phyloP scores from a whole-genome alignment of 768 basidiomycete species.

The Auriculariales sp. region DNA sequence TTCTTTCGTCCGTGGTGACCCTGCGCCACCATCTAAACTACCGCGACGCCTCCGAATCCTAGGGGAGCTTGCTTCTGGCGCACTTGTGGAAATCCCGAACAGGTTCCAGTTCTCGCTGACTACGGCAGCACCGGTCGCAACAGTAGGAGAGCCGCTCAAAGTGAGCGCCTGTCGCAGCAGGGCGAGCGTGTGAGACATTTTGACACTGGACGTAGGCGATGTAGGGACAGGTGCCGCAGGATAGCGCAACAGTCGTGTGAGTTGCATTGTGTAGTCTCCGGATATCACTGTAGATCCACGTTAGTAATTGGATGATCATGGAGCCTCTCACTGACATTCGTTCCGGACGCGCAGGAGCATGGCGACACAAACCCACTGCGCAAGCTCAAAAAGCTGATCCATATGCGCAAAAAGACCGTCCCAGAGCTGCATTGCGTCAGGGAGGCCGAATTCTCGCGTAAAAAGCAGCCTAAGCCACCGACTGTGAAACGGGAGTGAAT shows the following conservation, averaged over 20 bases:
- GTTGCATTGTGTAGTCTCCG: conserved; percentile 72
- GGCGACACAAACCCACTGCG: conserved; percentile 80
- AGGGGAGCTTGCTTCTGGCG: too few relatives aligned
- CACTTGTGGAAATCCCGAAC: conserved; percentile 57
- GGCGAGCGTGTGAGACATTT: conserved; percentile 39
- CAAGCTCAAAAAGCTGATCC: conserved; percentile 62
- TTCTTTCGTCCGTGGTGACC: too few relatives aligned
- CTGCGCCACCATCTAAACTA: too few relatives aligned
- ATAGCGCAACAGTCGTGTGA: conserved; percentile 78
- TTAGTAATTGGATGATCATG: conserved; percentile 8
- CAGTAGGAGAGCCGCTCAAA: conserved; percentile 58
- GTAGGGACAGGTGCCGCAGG: conserved; percentile 34
- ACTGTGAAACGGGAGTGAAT: conserved; percentile 24
- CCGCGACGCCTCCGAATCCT: too few relatives aligned
- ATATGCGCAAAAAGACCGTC: conserved; percentile 89
- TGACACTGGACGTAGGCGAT: conserved; percentile 17
- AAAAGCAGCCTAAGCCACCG: conserved; percentile 92
- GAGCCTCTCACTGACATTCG: conserved; percentile 37
- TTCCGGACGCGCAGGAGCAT: conserved; percentile 94
- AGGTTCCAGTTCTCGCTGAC: conserved; percentile 71
- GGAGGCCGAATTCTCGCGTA: conserved; percentile 78
- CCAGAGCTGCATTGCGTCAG: conserved; percentile 81
- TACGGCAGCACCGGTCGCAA: conserved; percentile 62
- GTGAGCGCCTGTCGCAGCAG: conserved; percentile 75
- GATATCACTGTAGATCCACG: conserved; percentile 47